Base-by-base conservation (phyloP, 2,329 filamentous ascomycete species). In the Monilinia fructigena region DNA sequence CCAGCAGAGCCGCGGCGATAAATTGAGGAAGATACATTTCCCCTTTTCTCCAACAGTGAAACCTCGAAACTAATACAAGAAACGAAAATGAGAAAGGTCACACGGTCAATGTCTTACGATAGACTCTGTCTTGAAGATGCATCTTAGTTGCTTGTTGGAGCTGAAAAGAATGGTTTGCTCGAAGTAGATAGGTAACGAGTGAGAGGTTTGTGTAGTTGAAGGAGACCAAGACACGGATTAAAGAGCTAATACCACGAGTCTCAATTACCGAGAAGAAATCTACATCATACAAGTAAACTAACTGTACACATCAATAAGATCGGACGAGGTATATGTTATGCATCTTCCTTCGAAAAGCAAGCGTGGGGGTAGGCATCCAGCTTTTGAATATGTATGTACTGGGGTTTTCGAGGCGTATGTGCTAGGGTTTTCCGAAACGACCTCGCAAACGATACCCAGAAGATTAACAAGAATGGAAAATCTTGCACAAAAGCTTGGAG, bases 11-110 rank as follows among this genome's bases (percentile, higher is more conserved):
- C 63, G 65, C 70, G 54, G 63, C 68, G 16, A 72, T 45, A n/a
- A 68, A 56, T 68, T 62, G 66, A 45, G 69, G 70, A 53, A 74
- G 55, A 59, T 67, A 66, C 73, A 74, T 74, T 31, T 60, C 53
- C 54, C 53, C 40, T 47, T n/a, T 23, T 31, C 40, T n/a, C 26
- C 40, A 55, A 53, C 45, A 56, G 35, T 55, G 26, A 35, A 66
- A 42, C 55, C 38, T 60, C 26, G n/a, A 6, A 35, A 7, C 31
- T 23, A 16, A 31, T 20, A 28, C n/a, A 23, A 42, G 3, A 42
- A 31, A 38, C 31, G 11, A 47, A 31, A 59, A 4, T 14, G 26
- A 40, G 56, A 42, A 38, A 16, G 38, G 38, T 67, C 65, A 48
- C 52, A 70, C 66, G 56, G 62, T 63, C 56, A 47, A 66, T 71